Percentiles rank a stretch among this genome's conserved stretches.
Evolutionary conservation across 106 monocot genomes (phyloP).

Genomic region (Allium cepa): DNA sequence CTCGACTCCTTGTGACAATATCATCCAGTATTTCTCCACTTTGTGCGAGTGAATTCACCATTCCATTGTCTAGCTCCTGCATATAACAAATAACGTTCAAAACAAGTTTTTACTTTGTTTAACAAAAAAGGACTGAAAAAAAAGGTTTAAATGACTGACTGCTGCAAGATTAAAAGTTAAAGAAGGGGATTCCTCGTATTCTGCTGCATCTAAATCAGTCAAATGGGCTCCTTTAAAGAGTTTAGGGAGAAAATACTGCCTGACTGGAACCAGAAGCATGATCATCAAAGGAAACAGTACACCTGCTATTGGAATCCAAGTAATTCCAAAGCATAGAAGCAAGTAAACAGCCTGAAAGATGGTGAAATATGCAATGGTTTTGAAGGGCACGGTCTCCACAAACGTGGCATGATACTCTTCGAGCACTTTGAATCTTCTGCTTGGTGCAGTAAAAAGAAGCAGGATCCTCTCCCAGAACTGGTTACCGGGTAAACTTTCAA

Average conservation of each 20-base stretch:
- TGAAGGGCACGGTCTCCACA: constrained; percentile 85
- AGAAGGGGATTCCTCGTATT: constrained; percentile 74
- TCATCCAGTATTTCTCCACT: constrained; percentile 61
- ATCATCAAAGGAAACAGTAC: constrained; percentile 82
- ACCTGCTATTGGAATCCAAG: constrained; percentile 78
- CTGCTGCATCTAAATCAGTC: constrained; percentile 73
- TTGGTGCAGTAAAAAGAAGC: constrained; percentile 77
- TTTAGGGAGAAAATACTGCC: constrained; percentile 70
- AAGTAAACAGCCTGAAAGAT: constrained; percentile 65
- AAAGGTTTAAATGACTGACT: constrained; percentile 10
- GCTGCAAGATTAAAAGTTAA: constrained; percentile 33
- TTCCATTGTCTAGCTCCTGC: constrained; percentile 31
- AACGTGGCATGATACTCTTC: constrained; percentile 81
- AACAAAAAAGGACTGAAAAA: neutral
- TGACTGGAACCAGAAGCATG: constrained; percentile 77
- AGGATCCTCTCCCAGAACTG: constrained; percentile 93
- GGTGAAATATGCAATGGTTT: constrained; percentile 56
- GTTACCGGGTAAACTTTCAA: constrained; percentile 90
- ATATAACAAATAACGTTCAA: neutral
- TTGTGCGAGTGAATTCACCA: constrained; percentile 17
- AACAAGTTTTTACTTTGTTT: neutral
- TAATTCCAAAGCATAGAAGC: constrained; percentile 65
- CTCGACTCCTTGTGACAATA: constrained; percentile 75
- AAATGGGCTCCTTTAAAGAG: constrained; percentile 80
- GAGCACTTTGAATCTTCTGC: constrained; percentile 75